A percentile compares a stretch with the other conserved stretches of the same genome.
phyloP scores from a whole-genome alignment of 805 yeast species.

The Candida insectalens region DNA sequence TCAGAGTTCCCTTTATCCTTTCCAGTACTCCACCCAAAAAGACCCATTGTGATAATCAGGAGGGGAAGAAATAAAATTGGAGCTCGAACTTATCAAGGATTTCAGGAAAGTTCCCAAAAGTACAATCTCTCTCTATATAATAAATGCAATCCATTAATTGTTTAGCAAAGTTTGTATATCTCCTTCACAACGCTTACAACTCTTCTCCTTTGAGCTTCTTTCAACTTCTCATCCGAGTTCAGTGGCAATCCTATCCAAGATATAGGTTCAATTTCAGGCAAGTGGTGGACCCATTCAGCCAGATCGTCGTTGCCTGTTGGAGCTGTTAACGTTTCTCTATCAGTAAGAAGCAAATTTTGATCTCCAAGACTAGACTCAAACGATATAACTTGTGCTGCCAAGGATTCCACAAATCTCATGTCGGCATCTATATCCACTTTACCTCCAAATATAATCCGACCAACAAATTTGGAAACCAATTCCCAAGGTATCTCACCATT shows the following conservation, averaged over 20 bases:
- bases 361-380: constrained; percentile 24
- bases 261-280: constrained; percentile 41
- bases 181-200: too few relatives aligned
- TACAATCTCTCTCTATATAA: too few relatives aligned
- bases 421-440: constrained; percentile 40
- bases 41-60: constrained; percentile 14
- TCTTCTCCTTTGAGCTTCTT: too few relatives aligned
- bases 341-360: constrained; percentile 32
- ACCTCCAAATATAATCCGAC: constrained; percentile 58
- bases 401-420: constrained; percentile 20
- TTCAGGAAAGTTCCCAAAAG: too few relatives aligned
- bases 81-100: too few relatives aligned
- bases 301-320: constrained; percentile 17
- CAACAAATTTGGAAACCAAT: constrained; percentile 37
- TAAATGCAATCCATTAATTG: too few relatives aligned
- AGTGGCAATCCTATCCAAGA: constrained; percentile 20
- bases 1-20: not conserved
- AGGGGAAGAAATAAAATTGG: too few relatives aligned
- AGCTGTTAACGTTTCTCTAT: constrained; percentile 2
- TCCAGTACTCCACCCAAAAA: constrained; percentile 5
- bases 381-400: constrained; percentile 31
- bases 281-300: constrained; percentile 36
- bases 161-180: too few relatives aligned
- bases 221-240: constrained; percentile 6
- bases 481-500: constrained; percentile 47